Evolutionary conservation across 192 early-diverging fungal species (phyloP).

Genomic region (Coemansia sp.): DNA sequence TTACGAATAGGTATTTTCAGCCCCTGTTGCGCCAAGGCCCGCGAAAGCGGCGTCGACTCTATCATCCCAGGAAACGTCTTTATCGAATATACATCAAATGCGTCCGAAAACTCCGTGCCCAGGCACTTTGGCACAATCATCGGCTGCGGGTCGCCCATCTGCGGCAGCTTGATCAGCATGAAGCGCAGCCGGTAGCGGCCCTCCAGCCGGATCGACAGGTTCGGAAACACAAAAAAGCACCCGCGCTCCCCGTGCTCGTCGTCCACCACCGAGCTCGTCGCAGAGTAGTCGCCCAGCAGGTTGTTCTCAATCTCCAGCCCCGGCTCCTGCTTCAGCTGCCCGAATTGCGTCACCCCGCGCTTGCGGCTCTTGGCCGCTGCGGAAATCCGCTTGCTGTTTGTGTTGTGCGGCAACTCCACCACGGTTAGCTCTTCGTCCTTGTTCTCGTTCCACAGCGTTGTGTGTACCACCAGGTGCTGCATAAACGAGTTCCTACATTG

Average conservation of each 20-base stretch:
- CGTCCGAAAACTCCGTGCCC: constrained; percentile 58
- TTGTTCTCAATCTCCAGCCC: constrained; percentile 50
- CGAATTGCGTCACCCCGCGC: constrained; percentile 46
- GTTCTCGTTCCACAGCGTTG: constrained; percentile 43
- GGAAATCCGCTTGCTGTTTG: constrained; percentile 51
- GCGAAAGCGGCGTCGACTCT: constrained; percentile 76
- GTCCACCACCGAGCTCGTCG: constrained; percentile 44
- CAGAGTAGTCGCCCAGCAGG: constrained; percentile 39
- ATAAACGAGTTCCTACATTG: constrained; percentile 26
- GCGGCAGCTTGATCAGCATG: constrained; percentile 66
- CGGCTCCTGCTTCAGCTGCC: constrained; percentile 14
- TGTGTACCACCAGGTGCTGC: constrained; percentile 52
- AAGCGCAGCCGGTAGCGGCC: constrained; percentile 71
- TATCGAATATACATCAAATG: constrained; percentile 76
- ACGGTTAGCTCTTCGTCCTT: constrained; percentile 40
- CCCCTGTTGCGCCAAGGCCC: constrained; percentile 74
- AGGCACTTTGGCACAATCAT: constrained; percentile 55
- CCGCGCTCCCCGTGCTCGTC: constrained; percentile 57
- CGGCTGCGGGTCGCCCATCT: constrained; percentile 47
- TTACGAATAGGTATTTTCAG: constrained; percentile 80
- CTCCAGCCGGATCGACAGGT: constrained; percentile 71
- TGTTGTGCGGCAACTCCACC: constrained; percentile 46
- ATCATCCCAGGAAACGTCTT: constrained; percentile 87
- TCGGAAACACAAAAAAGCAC: constrained; percentile 77
- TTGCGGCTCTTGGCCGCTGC: constrained; percentile 52